Evolutionary conservation across 768 basidiomycete genomes (phyloP).

Genomic region (Psilocybe cubensis): DNA sequence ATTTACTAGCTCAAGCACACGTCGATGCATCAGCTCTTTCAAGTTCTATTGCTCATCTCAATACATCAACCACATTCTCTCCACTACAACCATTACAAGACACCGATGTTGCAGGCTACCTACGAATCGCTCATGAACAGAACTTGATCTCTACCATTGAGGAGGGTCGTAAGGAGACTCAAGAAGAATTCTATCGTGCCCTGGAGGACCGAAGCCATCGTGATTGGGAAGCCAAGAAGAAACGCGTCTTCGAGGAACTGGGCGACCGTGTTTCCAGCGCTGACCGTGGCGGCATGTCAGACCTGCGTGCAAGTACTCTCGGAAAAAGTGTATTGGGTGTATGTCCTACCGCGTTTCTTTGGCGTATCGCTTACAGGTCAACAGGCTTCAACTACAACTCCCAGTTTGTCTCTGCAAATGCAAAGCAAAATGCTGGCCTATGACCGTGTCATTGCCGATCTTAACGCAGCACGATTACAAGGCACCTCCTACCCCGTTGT

Average conservation of each 20-base stretch:
- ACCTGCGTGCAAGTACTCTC: conserved; percentile 65
- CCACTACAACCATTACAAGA: conserved; percentile 93
- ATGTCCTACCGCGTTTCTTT: conserved; percentile 22
- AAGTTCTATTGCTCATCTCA: conserved; percentile 81
- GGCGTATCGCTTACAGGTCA: neutral
- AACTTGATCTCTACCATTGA: conserved; percentile 94
- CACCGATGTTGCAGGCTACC: conserved; percentile 91
- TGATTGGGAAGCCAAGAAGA: conserved; percentile 93
- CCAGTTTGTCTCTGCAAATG: conserved; percentile 74
- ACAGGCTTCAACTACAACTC: conserved; percentile 40
- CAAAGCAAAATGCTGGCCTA: conserved; percentile 97
- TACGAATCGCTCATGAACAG: conserved; percentile 94
- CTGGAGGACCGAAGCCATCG: conserved; percentile 74
- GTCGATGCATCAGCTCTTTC: conserved; percentile 91
- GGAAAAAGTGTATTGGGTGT: conserved; percentile 60
- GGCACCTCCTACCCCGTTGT: conserved; percentile 78
- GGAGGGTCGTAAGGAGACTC: conserved; percentile 83
- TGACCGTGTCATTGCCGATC: conserved; percentile 76
- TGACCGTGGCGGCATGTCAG: conserved; percentile 54
- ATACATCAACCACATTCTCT: conserved; percentile 81
- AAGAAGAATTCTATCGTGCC: conserved; percentile 82
- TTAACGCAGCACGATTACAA: conserved; percentile 75
- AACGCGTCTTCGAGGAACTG: conserved; percentile 86
- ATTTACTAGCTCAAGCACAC: conserved; percentile 90
- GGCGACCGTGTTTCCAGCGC: conserved; percentile 66